These are phyloP conservation scores for Coffea humblotiana DNA, from an alignment of 305 asterid genomes.

Conservation along the genomic window DNA sequence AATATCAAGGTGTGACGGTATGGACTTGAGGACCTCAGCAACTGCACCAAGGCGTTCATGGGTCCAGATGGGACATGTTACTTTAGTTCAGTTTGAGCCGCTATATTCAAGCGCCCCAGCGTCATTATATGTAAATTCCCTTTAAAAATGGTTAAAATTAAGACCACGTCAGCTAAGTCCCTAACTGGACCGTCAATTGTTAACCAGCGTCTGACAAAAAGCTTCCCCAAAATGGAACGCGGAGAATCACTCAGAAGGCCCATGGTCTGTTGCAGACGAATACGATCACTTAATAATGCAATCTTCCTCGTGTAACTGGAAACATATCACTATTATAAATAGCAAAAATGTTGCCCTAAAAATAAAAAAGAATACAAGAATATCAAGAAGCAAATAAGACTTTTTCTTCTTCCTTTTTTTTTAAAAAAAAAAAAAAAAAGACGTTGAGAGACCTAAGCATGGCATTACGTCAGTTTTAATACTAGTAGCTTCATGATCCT, in stretches of 20 bases:
- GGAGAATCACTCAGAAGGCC: neutral
- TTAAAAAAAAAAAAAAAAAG: no score
- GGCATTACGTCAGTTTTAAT: constrained; percentile 1
- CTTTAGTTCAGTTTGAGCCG: no score
- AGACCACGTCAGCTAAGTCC: no score
- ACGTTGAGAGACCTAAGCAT: neutral
- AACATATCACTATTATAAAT: neutral
- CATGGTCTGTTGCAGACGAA: neutral
- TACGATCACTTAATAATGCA: neutral
- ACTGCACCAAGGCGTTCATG: no score
- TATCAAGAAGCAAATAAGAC: neutral
- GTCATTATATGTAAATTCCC: no score
- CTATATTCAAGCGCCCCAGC: no score
- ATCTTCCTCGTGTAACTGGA: neutral
- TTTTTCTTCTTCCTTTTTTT: no score
- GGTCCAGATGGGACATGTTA: no score
- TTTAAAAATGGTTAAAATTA: no score
- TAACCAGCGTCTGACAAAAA: neutral
- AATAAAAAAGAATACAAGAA: neutral
- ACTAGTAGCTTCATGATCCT: neutral
- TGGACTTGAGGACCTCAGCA: no score
- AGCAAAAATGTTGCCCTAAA: neutral
- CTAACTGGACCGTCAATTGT: no score
- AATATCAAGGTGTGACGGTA: no score
- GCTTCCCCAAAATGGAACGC: neutral